phyloP scores from a whole-genome alignment of 108 stramenopile species.

The Nitzschia sp. region DNA sequence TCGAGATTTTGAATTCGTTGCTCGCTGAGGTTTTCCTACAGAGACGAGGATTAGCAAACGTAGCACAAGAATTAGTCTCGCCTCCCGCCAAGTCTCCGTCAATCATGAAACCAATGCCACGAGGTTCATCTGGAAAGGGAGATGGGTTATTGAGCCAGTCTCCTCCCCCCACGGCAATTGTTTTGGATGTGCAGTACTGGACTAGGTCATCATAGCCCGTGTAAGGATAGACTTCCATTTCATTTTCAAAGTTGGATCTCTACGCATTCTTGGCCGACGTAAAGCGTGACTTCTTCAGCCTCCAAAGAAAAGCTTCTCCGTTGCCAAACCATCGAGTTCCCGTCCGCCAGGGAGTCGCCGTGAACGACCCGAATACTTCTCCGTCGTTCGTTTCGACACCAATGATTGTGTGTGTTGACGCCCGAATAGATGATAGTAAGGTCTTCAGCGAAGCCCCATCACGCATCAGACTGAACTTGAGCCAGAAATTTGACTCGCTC shows the following conservation, averaged over 20 bases:
- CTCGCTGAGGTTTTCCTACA: slow-evolving; percentile 26
- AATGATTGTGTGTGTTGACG: slow-evolving; percentile 61
- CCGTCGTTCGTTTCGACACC: slow-evolving; percentile 77
- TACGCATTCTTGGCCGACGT: slow-evolving; percentile 1
- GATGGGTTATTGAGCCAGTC: slow-evolving; percentile 17
- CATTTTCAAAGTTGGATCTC: slow-evolving; percentile 55
- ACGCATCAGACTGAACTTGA: slow-evolving; percentile 55
- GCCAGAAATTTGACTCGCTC: slow-evolving; percentile 53
- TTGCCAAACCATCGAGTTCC: slow-evolving; percentile 56
- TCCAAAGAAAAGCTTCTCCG: slow-evolving; percentile 72
- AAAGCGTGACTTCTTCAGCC: slow-evolving; percentile 45
- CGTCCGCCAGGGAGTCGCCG: slow-evolving; percentile 65
- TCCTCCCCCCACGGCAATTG: slow-evolving; percentile 49
- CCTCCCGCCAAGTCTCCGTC: slow-evolving; percentile 57
- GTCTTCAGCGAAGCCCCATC: slow-evolving; percentile 65
- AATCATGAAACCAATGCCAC: slow-evolving; percentile 63
- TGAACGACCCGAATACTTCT: slow-evolving; percentile 82
- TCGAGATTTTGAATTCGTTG: slow-evolving; percentile 52
- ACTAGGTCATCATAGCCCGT: slow-evolving; percentile 65
- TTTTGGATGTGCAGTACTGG: slow-evolving; percentile 63
- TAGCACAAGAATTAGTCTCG: slow-evolving; percentile 55
- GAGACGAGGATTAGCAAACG: slow-evolving; percentile 64
- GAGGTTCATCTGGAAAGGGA: slow-evolving; percentile 30
- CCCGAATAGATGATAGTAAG: slow-evolving; percentile 42
- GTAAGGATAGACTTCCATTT: slow-evolving; percentile 68